Percentiles rank a stretch among this genome's conserved stretches.
Conservation (phyloP, 2,329 filamentous ascomycete genomes). For the Ophiostoma sp. region DNA sequence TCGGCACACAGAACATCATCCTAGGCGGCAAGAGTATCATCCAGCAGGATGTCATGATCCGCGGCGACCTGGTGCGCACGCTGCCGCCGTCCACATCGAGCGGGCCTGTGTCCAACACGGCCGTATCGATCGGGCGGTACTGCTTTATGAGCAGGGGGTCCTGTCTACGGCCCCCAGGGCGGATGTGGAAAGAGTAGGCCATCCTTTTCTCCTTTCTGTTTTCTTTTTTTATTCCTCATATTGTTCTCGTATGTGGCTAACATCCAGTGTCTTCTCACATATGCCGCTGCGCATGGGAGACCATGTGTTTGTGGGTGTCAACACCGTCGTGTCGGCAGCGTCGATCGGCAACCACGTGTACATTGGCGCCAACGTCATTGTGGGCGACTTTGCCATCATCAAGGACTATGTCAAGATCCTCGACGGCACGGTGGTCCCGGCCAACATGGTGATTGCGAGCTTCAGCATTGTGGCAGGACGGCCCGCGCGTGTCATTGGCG, state of each 20-base stretch:
- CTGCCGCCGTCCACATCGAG: slow-evolving; percentile 41
- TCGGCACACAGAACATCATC: slow-evolving; percentile 96
- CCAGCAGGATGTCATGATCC: slow-evolving; percentile 88
- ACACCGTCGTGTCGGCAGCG: slow-evolving; percentile 74
- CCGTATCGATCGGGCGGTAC: slow-evolving; percentile 85
- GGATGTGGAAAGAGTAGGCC: slow-evolving; percentile 66
- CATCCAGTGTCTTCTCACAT: slow-evolving; percentile 58
- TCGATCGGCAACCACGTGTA: slow-evolving; percentile 79
- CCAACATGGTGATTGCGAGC: slow-evolving; percentile 86
- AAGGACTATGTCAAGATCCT: slow-evolving; percentile 90
- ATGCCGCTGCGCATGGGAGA: slow-evolving; percentile 90
- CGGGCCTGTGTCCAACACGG: slow-evolving; percentile 47
- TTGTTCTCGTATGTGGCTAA: neutral
- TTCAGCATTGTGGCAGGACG: slow-evolving; percentile 85
- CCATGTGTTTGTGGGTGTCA: slow-evolving; percentile 81
- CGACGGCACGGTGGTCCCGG: slow-evolving; percentile 75
- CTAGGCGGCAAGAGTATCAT: slow-evolving; percentile 94
- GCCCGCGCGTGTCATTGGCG: slow-evolving; percentile 74
- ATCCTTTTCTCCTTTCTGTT: neutral
- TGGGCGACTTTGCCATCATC: slow-evolving; percentile 84
- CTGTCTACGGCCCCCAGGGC: slow-evolving; percentile 75
- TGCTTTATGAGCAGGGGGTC: slow-evolving; percentile 78
- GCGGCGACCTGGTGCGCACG: slow-evolving; percentile 73
- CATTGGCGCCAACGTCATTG: slow-evolving; percentile 69
- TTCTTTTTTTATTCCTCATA: neutral